Base-by-base conservation (phyloP, 1,284 basidiomycete genomes). In the Rhodotorula sp. region DNA sequence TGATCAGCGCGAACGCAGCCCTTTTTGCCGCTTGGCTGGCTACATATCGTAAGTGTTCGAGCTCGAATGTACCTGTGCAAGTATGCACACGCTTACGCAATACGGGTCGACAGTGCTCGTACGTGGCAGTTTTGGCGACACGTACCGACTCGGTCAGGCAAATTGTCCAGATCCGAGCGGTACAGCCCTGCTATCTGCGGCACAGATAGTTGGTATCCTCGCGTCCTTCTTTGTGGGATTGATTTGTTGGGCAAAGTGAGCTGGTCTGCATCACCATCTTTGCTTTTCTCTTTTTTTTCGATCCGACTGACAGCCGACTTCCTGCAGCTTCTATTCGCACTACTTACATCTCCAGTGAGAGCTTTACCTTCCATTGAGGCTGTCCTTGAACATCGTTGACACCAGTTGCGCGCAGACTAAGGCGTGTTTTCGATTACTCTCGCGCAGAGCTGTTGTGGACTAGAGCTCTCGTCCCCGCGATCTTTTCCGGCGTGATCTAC, bases 331-430 rank as follows among this genome's bases (percentile, higher is more conserved):
- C 26, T 56, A 56, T 56, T 56, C 54, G 14, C 54, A 56, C 26
- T 1, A 15, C 16, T 16, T 56, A 5, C 54, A 56, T 16, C 3
- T 29, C 7, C 51, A 52, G 51, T 52, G 7, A 52, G 51, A 10
- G n/a, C n/a, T 23, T 10, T 14, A 3, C n/a, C 5, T 23, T 3
- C 21, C 0, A 10, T n/a, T 14, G 5, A 23, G 1, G 8, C 1
- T 43, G 39, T 14, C 39, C 10, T 43, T 12, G 10, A 10, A 14
- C 39, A 1, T 43, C 39, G 8, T 10, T 43, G 39, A 43, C 39
- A 43, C 12, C 2, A 10, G 39, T 43, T 43, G 39, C 10, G 39
- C n/a, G 51, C 54, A 56, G 54, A n/a, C 29, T 56, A 12, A n/a
- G 54, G 16, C 54, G 54, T 26, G 29, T 56, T 7, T 56, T 56